phyloP scores from a whole-genome alignment of 129 eudicot species.

The Tagetes erecta region DNA sequence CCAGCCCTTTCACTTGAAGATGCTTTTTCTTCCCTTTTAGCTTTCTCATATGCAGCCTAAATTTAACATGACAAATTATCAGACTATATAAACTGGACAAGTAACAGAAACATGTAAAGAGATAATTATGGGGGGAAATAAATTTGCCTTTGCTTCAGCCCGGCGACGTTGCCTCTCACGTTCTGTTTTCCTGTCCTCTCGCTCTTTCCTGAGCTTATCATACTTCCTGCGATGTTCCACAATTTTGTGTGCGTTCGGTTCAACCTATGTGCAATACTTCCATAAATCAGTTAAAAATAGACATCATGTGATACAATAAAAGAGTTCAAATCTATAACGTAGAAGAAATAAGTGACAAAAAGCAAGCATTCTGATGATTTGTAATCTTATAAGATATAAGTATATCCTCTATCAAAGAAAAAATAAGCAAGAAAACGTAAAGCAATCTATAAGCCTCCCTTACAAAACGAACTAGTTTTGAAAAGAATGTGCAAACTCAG shows the following conservation, averaged over 20 bases:
- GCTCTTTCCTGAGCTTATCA: constrained; percentile 83
- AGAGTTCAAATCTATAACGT: neutral
- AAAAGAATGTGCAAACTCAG: neutral
- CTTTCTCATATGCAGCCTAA: constrained; percentile 94
- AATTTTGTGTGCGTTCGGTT: constrained; percentile 93
- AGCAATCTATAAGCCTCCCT: neutral
- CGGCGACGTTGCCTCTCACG: constrained; percentile 77
- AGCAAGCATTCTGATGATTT: neutral
- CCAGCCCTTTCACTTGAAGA: constrained; percentile 70
- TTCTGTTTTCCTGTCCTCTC: constrained; percentile 65
- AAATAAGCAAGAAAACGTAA: neutral
- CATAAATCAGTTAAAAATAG: neutral
- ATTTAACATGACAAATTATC: constrained; percentile 5
- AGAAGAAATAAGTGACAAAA: neutral
- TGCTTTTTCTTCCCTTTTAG: constrained; percentile 75
- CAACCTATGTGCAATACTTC: constrained; percentile 54
- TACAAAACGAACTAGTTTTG: neutral
- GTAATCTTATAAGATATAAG: neutral
- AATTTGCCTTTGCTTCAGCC: constrained; percentile 81
- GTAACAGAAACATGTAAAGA: neutral
- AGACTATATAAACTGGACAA: constrained; percentile 1
- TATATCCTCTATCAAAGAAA: neutral
- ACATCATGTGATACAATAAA: neutral
- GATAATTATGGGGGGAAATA: neutral
- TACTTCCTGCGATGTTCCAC: constrained; percentile 93